Base-by-base conservation (phyloP, 169 alveolate genomes). In the Eimeria falciformis region DNA sequence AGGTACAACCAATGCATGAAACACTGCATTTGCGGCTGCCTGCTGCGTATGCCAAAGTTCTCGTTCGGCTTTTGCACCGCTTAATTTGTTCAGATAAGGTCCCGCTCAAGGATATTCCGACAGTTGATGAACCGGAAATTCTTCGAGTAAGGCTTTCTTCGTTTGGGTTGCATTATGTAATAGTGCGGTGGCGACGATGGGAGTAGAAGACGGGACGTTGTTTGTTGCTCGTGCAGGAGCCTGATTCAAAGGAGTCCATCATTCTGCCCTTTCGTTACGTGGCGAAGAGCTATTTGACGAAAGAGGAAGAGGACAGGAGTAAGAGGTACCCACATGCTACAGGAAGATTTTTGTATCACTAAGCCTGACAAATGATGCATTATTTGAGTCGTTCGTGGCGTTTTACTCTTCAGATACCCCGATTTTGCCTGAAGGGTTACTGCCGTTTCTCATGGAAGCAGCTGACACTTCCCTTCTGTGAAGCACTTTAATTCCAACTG, bases 181-280 rank as follows among this genome's bases (percentile, higher is more conserved):
- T n/a, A n/a, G n/a, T n/a, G n/a, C n/a, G n/a, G n/a, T n/a, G n/a
- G n/a, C n/a, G n/a, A n/a, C n/a, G n/a, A n/a, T n/a, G n/a, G n/a
- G n/a, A n/a, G n/a, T n/a, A n/a, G n/a, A n/a, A n/a, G n/a, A n/a
- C n/a, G n/a, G n/a, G n/a, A n/a, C n/a, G n/a, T n/a, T n/a, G n/a
- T n/a, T n/a, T n/a, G 62, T 50, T 50, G n/a, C n/a, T 18, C 2
- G 37, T n/a, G 29, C 29, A 62, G 73, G 73, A 29, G 12, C 73
- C 73, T 9, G n/a, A 62, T 29, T 62, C 55, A 62, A 84, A 79
- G 46, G 90, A 50, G 87, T 89, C 65, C 93, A 81, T 90, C 65
- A 33, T 62, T 5, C 91, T 93, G 55, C 95, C 95, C 14, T 93
- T 93, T 62, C 95, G 95, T 46, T 93, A 91, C 85, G 95, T 93